phyloP scores from a whole-genome alignment of 1,139 yeast genomes.

The Ogataea hybrid region DNA sequence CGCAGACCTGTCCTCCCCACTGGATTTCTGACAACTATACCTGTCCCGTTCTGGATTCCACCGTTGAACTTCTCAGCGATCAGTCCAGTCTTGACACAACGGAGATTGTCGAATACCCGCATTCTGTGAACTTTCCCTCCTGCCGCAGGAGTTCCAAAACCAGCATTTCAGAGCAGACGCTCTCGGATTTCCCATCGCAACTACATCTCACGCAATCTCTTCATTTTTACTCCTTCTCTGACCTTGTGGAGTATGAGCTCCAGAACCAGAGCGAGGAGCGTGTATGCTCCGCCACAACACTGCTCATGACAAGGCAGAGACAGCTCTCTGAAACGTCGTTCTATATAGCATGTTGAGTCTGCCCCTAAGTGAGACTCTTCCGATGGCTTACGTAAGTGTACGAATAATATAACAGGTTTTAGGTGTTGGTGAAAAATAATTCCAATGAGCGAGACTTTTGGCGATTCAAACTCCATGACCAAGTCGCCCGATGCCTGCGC shows the following conservation, averaged over 20 bases:
- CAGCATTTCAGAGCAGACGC: neutral
- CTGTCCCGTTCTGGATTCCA: slow-evolving; percentile 33
- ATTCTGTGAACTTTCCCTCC: slow-evolving; percentile 12
- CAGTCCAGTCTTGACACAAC: slow-evolving; percentile 23
- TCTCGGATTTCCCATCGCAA: neutral
- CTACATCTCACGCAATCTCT: slow-evolving; percentile 15
- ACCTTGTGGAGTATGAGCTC: slow-evolving; percentile 29
- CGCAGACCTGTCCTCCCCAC: slow-evolving; percentile 3
- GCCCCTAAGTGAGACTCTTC: slow-evolving; percentile 1
- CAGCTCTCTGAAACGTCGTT: slow-evolving; percentile 6
- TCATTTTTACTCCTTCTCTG: slow-evolving; percentile 32
- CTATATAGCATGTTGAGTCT: slow-evolving; percentile 5
- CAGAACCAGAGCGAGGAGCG: slow-evolving; percentile 2
- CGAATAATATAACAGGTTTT: slow-evolving; percentile 5
- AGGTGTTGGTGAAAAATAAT: slow-evolving; percentile 10
- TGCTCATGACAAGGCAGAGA: slow-evolving; percentile 6
- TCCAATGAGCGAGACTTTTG: slow-evolving; percentile 3
- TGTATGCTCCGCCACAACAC: slow-evolving; percentile 5
- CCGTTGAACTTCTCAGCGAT: slow-evolving; percentile 30
- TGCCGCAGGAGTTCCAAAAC: slow-evolving; percentile 1
- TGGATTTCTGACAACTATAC: slow-evolving; percentile 29
- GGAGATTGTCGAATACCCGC: slow-evolving; percentile 31
- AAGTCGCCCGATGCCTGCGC: slow-evolving; percentile 44
- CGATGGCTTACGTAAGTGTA: neutral
- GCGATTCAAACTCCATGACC: slow-evolving; percentile 1